Evolutionary conservation across 1,284 basidiomycete species (phyloP).

Genomic region (Malassezia obtusa): DNA sequence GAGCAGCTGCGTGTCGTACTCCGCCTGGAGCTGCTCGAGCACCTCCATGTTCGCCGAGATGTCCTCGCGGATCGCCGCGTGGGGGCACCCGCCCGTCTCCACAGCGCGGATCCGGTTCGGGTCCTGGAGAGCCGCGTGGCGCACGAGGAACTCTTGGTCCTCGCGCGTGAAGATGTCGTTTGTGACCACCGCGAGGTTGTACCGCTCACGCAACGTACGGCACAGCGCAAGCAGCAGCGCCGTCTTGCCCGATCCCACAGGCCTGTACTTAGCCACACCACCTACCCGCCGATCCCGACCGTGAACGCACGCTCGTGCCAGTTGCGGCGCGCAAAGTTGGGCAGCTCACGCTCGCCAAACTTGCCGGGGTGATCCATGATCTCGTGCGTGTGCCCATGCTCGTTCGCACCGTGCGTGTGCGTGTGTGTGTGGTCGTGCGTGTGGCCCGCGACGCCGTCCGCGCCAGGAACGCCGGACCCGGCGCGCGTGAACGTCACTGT

Average conservation of each 20-base stretch:
- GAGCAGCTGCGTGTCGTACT: slow-evolving; percentile 53
- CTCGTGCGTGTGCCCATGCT: slow-evolving; percentile 45
- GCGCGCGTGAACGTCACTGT: not conserved
- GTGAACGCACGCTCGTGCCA: slow-evolving; percentile 92
- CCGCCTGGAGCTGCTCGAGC: slow-evolving; percentile 86
- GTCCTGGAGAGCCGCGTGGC: slow-evolving; percentile 73
- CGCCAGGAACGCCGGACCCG: too few relatives aligned
- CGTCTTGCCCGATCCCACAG: slow-evolving; percentile 95
- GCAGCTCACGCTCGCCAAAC: slow-evolving; percentile 81
- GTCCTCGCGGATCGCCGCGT: slow-evolving; percentile 62
- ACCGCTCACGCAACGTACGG: slow-evolving; percentile 65
- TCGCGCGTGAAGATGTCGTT: slow-evolving; percentile 59
- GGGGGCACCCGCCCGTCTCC: slow-evolving; percentile 60
- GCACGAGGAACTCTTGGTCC: slow-evolving; percentile 93
- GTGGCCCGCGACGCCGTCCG: not conserved
- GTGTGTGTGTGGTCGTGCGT: slow-evolving; percentile 14
- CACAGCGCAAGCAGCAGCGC: slow-evolving; percentile 89
- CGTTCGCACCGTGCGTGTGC: slow-evolving; percentile 18
- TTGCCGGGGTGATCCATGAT: slow-evolving; percentile 57
- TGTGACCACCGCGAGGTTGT: slow-evolving; percentile 68
- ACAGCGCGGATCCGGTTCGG: slow-evolving; percentile 78
- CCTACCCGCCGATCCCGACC: slow-evolving; percentile 87
- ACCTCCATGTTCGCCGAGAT: slow-evolving; percentile 94
- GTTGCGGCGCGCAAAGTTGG: slow-evolving; percentile 71
- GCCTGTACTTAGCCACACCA: slow-evolving; percentile 10